Evolutionary conservation across 495 filamentous ascomycete genomes (phyloP), one percentile per base, ranked within the genome.

Genomic region (Penicillium goetzii): DNA sequence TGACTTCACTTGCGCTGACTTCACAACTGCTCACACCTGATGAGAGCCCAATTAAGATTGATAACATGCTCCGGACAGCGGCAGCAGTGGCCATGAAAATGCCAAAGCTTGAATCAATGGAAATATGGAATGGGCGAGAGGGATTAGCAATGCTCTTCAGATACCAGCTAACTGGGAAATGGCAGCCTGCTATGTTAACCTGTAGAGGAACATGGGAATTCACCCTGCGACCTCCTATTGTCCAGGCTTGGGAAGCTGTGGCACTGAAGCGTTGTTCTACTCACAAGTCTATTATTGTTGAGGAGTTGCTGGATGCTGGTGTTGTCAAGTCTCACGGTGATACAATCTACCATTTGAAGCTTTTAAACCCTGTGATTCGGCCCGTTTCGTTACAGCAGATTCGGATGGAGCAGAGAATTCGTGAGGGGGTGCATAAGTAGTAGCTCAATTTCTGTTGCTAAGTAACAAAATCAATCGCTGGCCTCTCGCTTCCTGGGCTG

Each of bases 11-110:
- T 75, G 66, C 67, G 54, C 62, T 78, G 50, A 76, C 71, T 60
- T 76, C 70, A 64, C 65, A 59, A 60, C 54, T 69, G 54, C 72
- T 75, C 33, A 57, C 61, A 61, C 69, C 67, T 23, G 43, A 67
- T 49, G 69, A 65, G 65, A 60, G 52, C 61, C 43, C 66, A 40
- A 51, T 52, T 38, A 53, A 74, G 66, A 70, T 74, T 54, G 60
- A 59, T 43, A 61, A 62, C 33, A 75, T 75, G 68, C 68, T 76
- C 51, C 68, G 60, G 56, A 21, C 19, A 9, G 25, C 45, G 45
- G 45, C 19, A 7, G 3, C 19, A 50, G 45, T 25, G 25, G 45
- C 45, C 45, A 25, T 10, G 45, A 50, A 26, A 49, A 49, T 49
- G 45, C n/a, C 45, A 23, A 49, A 50, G 25, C 45, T 25, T 50